Evolutionary conservation across 352 stramenopile genomes (phyloP).

Genomic region (Thalassiosira livingstoniorum): DNA sequence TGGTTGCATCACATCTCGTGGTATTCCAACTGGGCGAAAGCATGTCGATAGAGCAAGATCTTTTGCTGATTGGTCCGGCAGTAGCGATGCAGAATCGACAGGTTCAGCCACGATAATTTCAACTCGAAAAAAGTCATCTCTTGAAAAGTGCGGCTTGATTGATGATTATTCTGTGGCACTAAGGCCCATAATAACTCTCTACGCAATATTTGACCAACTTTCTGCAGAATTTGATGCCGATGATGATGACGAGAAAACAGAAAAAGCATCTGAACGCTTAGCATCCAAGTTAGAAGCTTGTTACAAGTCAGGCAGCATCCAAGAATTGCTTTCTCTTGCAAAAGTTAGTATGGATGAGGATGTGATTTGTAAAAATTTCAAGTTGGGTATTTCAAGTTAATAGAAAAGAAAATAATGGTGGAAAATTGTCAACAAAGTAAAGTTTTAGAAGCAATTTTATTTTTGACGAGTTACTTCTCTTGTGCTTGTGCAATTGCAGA

Average conservation of each 20-base stretch:
- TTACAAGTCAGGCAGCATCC: constrained; percentile 65
- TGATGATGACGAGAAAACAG: constrained; percentile 69
- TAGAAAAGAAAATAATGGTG: background rate
- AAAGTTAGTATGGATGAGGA: constrained; percentile 47
- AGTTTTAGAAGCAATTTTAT: background rate
- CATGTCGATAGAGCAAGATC: constrained; percentile 59
- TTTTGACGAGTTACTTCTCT: background rate
- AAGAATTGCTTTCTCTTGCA: constrained; percentile 66
- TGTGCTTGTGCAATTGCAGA: too few species aligned
- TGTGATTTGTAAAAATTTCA: constrained; percentile 61
- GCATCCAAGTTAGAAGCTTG: constrained; percentile 71
- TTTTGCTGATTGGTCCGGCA: constrained; percentile 72
- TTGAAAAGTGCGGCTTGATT: constrained; percentile 51
- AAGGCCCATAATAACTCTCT: constrained; percentile 80
- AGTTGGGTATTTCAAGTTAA: constrained; percentile 28
- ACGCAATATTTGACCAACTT: constrained; percentile 78
- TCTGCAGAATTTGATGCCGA: constrained; percentile 73
- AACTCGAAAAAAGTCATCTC: constrained; percentile 9
- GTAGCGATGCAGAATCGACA: constrained; percentile 27
- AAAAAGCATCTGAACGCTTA: constrained; percentile 64
- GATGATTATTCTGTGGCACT: constrained; percentile 74
- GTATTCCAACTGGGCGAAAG: constrained; percentile 48
- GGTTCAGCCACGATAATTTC: background rate
- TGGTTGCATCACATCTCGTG: constrained; percentile 68
- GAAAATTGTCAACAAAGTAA: background rate